A percentile compares a stretch with the other conserved stretches of the same genome.
phyloP scores from a whole-genome alignment of 169 alveolate species.

The Eimeria zaria region DNA sequence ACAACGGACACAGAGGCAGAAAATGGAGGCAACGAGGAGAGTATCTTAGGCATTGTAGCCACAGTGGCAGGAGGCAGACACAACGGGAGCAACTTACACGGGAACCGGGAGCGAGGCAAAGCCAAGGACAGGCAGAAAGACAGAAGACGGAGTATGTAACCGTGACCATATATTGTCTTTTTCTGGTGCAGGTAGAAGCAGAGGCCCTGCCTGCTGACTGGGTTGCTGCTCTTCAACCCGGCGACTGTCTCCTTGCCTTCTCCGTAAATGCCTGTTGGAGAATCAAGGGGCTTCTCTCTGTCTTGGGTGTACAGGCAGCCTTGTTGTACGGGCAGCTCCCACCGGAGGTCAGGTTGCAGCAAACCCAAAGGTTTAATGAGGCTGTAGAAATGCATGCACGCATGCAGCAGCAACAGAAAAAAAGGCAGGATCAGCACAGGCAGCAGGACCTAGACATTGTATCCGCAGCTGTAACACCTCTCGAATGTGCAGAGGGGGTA shows the following conservation, averaged over 20 bases:
- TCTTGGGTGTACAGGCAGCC: constrained; percentile 88
- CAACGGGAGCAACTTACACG: neutral
- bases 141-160: neutral
- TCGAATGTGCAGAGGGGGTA: neutral
- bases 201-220: constrained; percentile 84
- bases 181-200: constrained; percentile 61
- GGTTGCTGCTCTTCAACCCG: constrained; percentile 91
- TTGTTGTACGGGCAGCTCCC: constrained; percentile 95
- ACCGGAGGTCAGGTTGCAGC: constrained; percentile 92
- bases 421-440: neutral
- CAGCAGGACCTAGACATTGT: neutral
- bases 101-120: neutral
- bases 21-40: neutral
- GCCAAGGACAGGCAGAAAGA: neutral
- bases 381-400: constrained; percentile 50
- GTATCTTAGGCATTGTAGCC: neutral
- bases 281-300: constrained; percentile 86
- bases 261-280: constrained; percentile 90
- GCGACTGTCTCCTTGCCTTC: constrained; percentile 96
- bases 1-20: neutral
- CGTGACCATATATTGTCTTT: neutral
- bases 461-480: neutral
- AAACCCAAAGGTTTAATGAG: constrained; percentile 88
- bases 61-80: neutral
- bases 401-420: constrained; percentile 43